Base-by-base conservation (phyloP, 2,329 filamentous ascomycete genomes). In the Fusarium hainanense region DNA sequence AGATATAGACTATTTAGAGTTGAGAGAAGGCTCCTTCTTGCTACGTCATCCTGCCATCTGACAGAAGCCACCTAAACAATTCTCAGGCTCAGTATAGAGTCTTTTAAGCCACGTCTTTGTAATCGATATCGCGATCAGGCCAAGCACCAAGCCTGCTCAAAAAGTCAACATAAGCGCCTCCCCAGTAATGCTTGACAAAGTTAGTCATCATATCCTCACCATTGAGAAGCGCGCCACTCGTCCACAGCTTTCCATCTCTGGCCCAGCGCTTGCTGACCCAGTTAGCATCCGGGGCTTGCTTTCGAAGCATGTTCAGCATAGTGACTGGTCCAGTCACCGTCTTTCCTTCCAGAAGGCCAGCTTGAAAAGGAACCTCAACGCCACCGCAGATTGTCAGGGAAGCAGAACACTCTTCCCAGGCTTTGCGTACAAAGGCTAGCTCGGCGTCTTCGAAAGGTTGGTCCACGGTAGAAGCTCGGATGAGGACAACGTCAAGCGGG, bases 321-420 rank as follows among this genome's bases (percentile, higher is more conserved):
- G 55, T 4, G 5, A 75, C 77, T 3, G 81, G 81, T 2, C 70
- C 79, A 0, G 82, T 82, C 3, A 70, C 78, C 0, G 78, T 82
- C 71, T 81, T 81, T 8, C 77, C 79, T 3, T 75, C 51, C 7
- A 83, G 66, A 3, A 84, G 27, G 0, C 81, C 81, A 1, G 81
- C 78, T 28, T 74, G 58, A 3, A 78, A 68, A 5, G 78, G 76
- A 9, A 74, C 62, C 18, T 74, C 20, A 27, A 81, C 57, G 54
- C 82, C 82, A 13, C 75, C 80, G 58, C 82, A 83, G 63, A 83
- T 77, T 51, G 74, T 75, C 16, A 83, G 58, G 69, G 82, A 82
- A 4, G 80, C 81, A 11, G 76, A 46, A 71, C 77, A 81, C 10
- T 75, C 63, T 1, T 75, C 72, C 68, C 77, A 79, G 11, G 71